phyloP scores from a whole-genome alignment of 1,139 yeast species.

The Taiozyma sp. region DNA sequence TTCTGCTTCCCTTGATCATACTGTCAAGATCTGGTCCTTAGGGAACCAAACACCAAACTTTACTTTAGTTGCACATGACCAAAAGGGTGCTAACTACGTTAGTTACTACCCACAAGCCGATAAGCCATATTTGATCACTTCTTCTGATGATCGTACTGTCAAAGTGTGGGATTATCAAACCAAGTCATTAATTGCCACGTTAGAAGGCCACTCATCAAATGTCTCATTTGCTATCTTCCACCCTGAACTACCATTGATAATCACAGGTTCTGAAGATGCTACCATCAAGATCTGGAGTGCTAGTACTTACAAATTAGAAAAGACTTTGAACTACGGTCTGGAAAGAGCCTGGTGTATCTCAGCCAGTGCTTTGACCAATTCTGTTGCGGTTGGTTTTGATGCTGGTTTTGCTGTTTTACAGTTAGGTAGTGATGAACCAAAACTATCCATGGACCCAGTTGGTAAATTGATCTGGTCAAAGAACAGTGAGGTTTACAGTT shows the following conservation, averaged over 20 bases:
- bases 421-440: conserved; percentile 92
- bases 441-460: conserved; percentile 86
- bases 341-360: conserved; percentile 98
- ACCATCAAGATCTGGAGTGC: conserved; percentile 78
- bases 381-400: conserved; percentile 91
- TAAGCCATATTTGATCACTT: conserved; percentile 89
- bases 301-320: conserved; percentile 79
- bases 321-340: conserved; percentile 82
- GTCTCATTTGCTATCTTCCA: conserved; percentile 97
- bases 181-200: conserved; percentile 88
- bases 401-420: conserved; percentile 86
- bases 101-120: conserved; percentile 97
- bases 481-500: conserved; percentile 77
- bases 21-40: conserved; percentile 95
- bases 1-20: conserved; percentile 91
- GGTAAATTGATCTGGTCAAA: conserved; percentile 91
- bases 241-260: conserved; percentile 86
- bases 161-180: conserved; percentile 98
- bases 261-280: conserved; percentile 83
- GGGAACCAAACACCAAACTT: conserved; percentile 89
- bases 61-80: conserved; percentile 86
- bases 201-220: conserved; percentile 90
- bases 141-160: conserved; percentile 89
- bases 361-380: conserved; percentile 69
- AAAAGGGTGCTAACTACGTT: conserved; percentile 92